Percentiles rank a stretch among this genome's conserved stretches.
These are phyloP conservation scores for Colletotrichum plurivorum DNA, from an alignment of 2,329 filamentous ascomycete species.

Conservation along the genomic window DNA sequence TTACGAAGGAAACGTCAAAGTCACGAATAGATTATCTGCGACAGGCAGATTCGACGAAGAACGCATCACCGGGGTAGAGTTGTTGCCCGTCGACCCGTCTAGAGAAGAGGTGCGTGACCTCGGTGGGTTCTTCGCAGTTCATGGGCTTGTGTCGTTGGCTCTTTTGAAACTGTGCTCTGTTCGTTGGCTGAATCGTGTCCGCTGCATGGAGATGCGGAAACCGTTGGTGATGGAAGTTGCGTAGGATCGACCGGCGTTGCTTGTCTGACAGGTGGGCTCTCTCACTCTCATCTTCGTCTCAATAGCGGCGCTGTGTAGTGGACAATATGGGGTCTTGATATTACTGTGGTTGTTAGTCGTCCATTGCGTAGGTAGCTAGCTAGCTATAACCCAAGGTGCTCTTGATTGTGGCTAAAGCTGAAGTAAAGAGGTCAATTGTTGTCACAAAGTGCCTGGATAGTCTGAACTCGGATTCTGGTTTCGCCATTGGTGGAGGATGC, in stretches of 20 bases:
- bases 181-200: conserved; percentile 9
- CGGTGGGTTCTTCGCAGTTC: background rate
- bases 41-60: background rate
- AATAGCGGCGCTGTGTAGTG: background rate
- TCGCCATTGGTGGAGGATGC: background rate
- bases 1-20: background rate
- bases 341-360: background rate
- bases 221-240: background rate
- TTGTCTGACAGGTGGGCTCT: conserved; percentile 7
- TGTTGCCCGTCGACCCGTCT: too few species aligned
- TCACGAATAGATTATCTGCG: conserved; percentile 4
- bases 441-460: background rate
- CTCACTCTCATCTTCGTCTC: background rate
- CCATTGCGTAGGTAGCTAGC: background rate
- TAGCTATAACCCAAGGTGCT: background rate
- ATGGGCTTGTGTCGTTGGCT: too few species aligned
- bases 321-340: background rate
- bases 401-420: background rate
- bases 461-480: background rate
- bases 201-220: conserved; percentile 11
- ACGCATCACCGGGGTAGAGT: too few species aligned
- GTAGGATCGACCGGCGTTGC: background rate
- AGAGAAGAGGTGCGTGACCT: too few species aligned
- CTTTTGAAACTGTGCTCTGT: conserved; percentile 3
- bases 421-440: background rate